Evolutionary conservation across 306 rosid genomes (phyloP).

Genomic region (Cucumis cinereus): DNA sequence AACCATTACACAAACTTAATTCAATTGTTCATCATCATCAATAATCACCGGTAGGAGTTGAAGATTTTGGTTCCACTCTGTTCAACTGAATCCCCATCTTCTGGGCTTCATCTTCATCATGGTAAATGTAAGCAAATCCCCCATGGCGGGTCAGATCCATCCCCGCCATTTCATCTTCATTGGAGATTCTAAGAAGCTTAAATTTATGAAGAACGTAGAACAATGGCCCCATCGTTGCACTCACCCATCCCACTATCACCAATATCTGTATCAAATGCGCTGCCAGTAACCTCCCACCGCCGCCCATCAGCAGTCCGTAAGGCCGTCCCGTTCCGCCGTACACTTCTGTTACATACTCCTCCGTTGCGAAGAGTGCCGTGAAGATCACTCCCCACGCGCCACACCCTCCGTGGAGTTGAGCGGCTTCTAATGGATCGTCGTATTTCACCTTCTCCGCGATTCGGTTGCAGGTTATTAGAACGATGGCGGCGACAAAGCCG

Average conservation of each 20-base stretch:
- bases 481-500: constrained; percentile 57
- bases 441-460: constrained; percentile 43
- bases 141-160: constrained; percentile 97
- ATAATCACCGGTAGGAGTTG: constrained; percentile 10
- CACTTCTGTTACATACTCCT: constrained; percentile 55
- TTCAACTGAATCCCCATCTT: constrained; percentile 25
- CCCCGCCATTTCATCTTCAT: constrained; percentile 75
- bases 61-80: constrained; percentile 26
- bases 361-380: constrained; percentile 63
- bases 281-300: constrained; percentile 47
- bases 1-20: too few species aligned
- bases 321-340: constrained; percentile 31
- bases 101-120: constrained; percentile 25
- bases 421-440: constrained; percentile 84
- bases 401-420: constrained; percentile 90
- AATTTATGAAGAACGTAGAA: constrained; percentile 47
- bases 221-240: constrained; percentile 84
- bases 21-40: background rate
- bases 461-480: constrained; percentile 44
- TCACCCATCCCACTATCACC: constrained; percentile 71
- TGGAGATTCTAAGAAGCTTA: constrained; percentile 50
- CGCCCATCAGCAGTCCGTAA: constrained; percentile 67
- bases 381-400: constrained; percentile 93
- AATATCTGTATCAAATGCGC: constrained; percentile 67
- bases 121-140: constrained; percentile 66